Conservation (phyloP, 2,329 filamentous ascomycete species). For the Didymella arachidicola region DNA sequence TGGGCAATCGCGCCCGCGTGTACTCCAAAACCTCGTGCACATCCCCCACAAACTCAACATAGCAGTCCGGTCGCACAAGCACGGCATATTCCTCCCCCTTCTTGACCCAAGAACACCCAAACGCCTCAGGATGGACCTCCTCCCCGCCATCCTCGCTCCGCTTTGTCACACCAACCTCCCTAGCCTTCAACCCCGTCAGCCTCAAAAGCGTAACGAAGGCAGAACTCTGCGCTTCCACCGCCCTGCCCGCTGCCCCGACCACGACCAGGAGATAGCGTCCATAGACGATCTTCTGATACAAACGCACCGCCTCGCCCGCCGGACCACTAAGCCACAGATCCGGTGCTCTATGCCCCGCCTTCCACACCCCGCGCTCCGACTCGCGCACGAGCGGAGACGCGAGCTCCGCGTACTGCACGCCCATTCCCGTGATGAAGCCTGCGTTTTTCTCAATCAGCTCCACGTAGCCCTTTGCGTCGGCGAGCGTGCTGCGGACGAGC, state of each 20-base stretch:
- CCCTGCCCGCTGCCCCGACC: not conserved
- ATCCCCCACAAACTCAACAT: not conserved
- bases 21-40: not conserved
- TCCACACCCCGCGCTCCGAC: not conserved
- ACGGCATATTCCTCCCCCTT: not conserved
- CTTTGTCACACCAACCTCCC: not conserved
- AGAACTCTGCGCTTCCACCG: not conserved
- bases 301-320: not conserved
- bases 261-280: not conserved
- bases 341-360: not conserved
- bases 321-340: not conserved
- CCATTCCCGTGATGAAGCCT: not conserved
- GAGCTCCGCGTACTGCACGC: not conserved
- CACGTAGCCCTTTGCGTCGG: not conserved
- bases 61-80: not conserved
- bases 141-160: not conserved
- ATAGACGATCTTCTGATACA: not conserved
- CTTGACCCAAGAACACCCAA: not conserved
- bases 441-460: not conserved
- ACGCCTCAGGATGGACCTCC: not conserved
- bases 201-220: not conserved
- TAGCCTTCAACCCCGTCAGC: not conserved
- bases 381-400: not conserved
- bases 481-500: not conserved
- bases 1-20: not conserved